Evolutionary conservation across 2,329 filamentous ascomycete species (phyloP).

Genomic region (Tolypocladium tropicale): DNA sequence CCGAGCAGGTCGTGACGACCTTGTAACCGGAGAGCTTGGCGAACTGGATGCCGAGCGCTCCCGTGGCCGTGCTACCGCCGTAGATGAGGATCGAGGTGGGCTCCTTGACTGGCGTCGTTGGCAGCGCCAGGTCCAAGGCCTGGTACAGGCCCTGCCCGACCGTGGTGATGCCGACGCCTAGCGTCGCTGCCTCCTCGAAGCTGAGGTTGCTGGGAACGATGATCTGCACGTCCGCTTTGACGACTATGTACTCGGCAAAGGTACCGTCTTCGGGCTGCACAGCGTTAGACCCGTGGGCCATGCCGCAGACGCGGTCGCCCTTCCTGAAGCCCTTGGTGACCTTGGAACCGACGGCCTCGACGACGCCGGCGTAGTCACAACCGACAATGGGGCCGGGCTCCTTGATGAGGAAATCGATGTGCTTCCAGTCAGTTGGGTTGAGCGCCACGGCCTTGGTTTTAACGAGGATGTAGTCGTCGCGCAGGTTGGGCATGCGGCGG

Average conservation of each 20-base stretch:
- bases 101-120: slow-evolving; percentile 6
- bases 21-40: slow-evolving; percentile 26
- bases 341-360: slow-evolving; percentile 14
- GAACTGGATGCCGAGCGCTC: slow-evolving; percentile 33
- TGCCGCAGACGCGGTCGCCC: slow-evolving; percentile 17
- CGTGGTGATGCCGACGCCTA: slow-evolving; percentile 14
- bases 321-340: slow-evolving; percentile 4
- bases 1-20: slow-evolving; percentile 32
- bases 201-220: slow-evolving; percentile 14
- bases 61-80: slow-evolving; percentile 32
- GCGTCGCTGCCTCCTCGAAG: slow-evolving; percentile 13
- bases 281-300: slow-evolving; percentile 11
- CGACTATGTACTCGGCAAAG: slow-evolving; percentile 18
- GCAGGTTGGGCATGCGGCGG: not conserved
- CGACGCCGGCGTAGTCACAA: slow-evolving; percentile 22
- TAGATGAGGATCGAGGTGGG: slow-evolving; percentile 27
- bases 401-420: slow-evolving; percentile 13
- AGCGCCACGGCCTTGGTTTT: slow-evolving; percentile 19
- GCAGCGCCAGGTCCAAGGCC: slow-evolving; percentile 14
- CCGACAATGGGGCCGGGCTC: slow-evolving; percentile 18
- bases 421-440: slow-evolving; percentile 26
- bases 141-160: slow-evolving; percentile 19
- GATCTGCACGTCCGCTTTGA: slow-evolving; percentile 9
- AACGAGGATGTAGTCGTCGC: slow-evolving; percentile 10
- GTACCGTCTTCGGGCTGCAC: slow-evolving; percentile 12